Evolutionary conservation across 2,329 filamentous ascomycete species (phyloP).

Genomic region (Plectosphaerella cucumerina): DNA sequence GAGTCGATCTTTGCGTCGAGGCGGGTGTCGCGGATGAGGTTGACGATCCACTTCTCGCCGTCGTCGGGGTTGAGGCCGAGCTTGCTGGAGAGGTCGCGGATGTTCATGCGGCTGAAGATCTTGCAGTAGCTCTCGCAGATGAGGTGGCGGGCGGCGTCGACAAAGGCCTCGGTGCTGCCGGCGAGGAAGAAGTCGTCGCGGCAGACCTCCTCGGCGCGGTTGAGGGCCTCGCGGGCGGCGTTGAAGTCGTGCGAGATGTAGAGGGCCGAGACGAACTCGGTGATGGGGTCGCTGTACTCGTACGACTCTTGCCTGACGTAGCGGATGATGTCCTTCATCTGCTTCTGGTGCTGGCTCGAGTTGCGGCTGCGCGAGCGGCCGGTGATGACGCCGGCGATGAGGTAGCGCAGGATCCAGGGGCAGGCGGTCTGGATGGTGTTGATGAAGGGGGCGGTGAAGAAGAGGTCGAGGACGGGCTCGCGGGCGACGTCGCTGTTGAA

Average conservation of each 20-base stretch:
- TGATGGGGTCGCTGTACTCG: constrained; percentile 95
- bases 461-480: constrained; percentile 88
- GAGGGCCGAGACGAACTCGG: constrained; percentile 91
- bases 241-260: constrained; percentile 88
- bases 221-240: constrained; percentile 85
- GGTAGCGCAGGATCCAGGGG: constrained; percentile 93
- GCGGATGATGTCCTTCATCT: constrained; percentile 94
- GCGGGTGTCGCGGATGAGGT: constrained; percentile 94
- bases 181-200: constrained; percentile 94
- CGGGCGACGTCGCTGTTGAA: constrained; percentile 95
- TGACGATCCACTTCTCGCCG: constrained; percentile 99
- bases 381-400: constrained; percentile 91
- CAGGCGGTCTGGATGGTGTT: constrained; percentile 99
- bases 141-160: constrained; percentile 89
- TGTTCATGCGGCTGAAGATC: constrained; percentile 98
- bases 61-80: constrained; percentile 90
- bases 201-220: constrained; percentile 84
- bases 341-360: constrained; percentile 88
- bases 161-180: constrained; percentile 78
- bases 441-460: constrained; percentile 97
- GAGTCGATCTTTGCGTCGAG: constrained; percentile 99
- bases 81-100: constrained; percentile 90
- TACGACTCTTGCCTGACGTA: constrained; percentile 96
- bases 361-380: constrained; percentile 80
- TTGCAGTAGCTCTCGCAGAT: constrained; percentile 99